Evolutionary conservation across 2,329 filamentous ascomycete species (phyloP).

Genomic region (Dactylellina cionopaga): DNA sequence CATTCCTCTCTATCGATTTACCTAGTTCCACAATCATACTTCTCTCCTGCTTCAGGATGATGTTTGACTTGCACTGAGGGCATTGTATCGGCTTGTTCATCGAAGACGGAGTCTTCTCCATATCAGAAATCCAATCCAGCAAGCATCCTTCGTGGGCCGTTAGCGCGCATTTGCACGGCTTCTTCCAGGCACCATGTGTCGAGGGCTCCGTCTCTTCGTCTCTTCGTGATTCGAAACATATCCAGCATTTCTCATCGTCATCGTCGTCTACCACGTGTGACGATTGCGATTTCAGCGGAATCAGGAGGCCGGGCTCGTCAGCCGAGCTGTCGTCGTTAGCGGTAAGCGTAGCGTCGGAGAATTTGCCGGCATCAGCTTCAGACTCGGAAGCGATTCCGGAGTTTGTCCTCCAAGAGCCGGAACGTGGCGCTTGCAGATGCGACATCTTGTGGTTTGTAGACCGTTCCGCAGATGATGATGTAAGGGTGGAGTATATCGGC

Average conservation of each 20-base stretch:
- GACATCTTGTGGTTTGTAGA: conserved; percentile 18
- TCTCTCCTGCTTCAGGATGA: conserved; percentile 77
- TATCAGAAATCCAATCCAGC: conserved; percentile 91
- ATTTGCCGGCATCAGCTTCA: conserved; percentile 27
- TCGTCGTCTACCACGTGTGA: conserved; percentile 36
- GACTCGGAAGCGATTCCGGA: conserved; percentile 20
- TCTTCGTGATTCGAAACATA: conserved; percentile 73
- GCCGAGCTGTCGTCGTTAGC: conserved; percentile 44
- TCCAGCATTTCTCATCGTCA: conserved; percentile 70
- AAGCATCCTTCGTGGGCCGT: conserved; percentile 91
- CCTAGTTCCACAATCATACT: conserved; percentile 77
- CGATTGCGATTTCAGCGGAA: conserved; percentile 38
- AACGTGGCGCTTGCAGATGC: conserved; percentile 46
- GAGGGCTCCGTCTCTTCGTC: conserved; percentile 69
- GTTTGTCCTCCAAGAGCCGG: conserved; percentile 15
- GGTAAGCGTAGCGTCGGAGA: conserved; percentile 41
- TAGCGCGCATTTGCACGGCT: conserved; percentile 88
- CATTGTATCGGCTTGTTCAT: conserved; percentile 74
- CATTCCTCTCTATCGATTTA: conserved; percentile 69
- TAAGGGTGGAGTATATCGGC: conserved; percentile 2
- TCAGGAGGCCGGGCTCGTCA: conserved; percentile 38
- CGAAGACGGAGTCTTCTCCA: conserved; percentile 61
- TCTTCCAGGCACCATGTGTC: conserved; percentile 73
- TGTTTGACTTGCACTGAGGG: conserved; percentile 87
- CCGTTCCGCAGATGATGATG: not conserved